These are phyloP conservation scores for Thelonectria blattea DNA, from an alignment of 2,329 filamentous ascomycete genomes.

Conservation along the genomic window DNA sequence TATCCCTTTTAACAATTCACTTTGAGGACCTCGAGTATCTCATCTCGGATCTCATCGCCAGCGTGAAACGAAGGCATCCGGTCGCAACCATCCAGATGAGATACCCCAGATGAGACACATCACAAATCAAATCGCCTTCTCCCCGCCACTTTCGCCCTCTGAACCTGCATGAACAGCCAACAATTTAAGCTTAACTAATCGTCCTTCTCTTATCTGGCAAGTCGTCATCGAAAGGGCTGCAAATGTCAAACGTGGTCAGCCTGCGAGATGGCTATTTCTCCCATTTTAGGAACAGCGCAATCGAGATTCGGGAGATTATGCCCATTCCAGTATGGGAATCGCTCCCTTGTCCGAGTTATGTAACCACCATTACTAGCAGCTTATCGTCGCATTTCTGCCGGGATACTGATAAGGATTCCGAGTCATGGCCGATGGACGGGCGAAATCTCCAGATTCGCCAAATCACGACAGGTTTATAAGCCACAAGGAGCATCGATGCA, in stretches of 20 bases:
- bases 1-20: no score
- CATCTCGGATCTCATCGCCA: not conserved
- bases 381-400: not conserved
- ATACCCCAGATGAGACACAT: not conserved
- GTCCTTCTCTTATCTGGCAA: not conserved
- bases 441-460: not conserved
- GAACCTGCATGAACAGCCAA: not conserved
- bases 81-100: not conserved
- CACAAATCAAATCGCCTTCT: not conserved
- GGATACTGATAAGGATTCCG: slow-evolving; percentile 10
- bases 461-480: not conserved
- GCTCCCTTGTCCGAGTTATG: not conserved
- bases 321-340: slow-evolving; percentile 1
- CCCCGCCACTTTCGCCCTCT: not conserved
- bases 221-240: not conserved
- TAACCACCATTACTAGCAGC: slow-evolving; percentile 3
- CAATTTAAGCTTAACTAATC: slow-evolving; percentile 15
- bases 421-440: not conserved
- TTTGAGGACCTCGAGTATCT: not conserved
- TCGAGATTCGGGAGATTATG: slow-evolving; percentile 3
- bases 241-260: not conserved
- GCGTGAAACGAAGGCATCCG: not conserved
- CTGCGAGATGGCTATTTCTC: slow-evolving; percentile 12
- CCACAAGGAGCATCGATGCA: not conserved
- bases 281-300: slow-evolving; percentile 1